Percentiles rank a stretch among this genome's conserved stretches.
Conservation (phyloP, 345 rosid species). For the Odontarrhena argentea region DNA sequence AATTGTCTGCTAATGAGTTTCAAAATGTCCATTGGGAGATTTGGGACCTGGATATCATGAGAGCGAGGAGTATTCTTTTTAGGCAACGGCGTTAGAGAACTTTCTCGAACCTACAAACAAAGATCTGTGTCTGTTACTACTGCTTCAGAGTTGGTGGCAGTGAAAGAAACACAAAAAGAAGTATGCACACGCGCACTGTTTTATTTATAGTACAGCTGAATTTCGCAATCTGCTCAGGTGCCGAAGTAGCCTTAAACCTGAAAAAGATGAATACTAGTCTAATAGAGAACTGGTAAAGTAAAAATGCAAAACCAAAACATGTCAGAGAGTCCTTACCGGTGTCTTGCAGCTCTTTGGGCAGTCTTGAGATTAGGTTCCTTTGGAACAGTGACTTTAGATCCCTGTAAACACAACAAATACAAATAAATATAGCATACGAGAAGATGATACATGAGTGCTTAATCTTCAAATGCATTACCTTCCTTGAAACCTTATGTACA, state of each 20-base stretch:
- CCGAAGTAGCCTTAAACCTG: conserved; percentile 41
- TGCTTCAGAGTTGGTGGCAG: neutral
- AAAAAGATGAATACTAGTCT: conserved; percentile 1
- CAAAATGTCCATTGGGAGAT: neutral
- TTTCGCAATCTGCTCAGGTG: conserved; percentile 23
- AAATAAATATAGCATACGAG: conserved; percentile 1
- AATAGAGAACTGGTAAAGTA: conserved; percentile 12
- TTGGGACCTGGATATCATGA: conserved; percentile 31
- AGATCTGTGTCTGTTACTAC: conserved; percentile 4
- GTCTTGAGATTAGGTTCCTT: conserved; percentile 41
- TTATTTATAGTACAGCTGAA: conserved; percentile 26
- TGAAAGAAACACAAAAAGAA: conserved; percentile 1
- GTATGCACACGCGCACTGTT: conserved; percentile 2
- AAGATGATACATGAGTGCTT: conserved; percentile 12
- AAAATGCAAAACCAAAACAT: neutral
- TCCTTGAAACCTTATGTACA: conserved; percentile 53
- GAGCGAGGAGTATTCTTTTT: conserved; percentile 15
- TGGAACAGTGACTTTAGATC: conserved; percentile 39
- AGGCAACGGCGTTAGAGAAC: conserved; percentile 22
- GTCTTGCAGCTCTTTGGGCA: conserved; percentile 37
- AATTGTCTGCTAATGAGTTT: conserved; percentile 1
- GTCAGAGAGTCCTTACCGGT: conserved; percentile 19
- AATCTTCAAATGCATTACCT: conserved; percentile 25
- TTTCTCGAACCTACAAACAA: conserved; percentile 35
- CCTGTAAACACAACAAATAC: conserved; percentile 24